These are phyloP conservation scores for Penicillium robsamsonii DNA, from an alignment of 495 filamentous ascomycete genomes.

Conservation along the genomic window DNA sequence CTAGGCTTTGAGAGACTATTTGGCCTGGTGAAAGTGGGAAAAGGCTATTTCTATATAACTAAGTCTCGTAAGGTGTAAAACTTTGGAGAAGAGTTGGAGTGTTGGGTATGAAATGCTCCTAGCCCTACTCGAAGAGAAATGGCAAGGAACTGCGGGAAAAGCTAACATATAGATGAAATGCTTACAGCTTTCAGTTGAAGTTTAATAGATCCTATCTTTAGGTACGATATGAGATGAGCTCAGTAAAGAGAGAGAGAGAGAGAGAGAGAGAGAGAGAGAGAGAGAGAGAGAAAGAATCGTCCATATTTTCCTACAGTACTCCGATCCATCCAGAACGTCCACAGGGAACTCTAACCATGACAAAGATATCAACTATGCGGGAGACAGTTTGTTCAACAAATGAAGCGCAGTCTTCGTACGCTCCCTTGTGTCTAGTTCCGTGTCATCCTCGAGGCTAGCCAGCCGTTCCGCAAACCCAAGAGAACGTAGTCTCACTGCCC, in stretches of 20 bases:
- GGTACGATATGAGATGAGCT: not conserved
- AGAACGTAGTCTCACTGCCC: constrained; percentile 64
- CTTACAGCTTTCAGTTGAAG: not conserved
- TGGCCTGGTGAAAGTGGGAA: no score
- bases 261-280: no score
- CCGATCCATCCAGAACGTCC: not conserved
- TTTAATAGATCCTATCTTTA: not conserved
- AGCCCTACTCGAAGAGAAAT: no score
- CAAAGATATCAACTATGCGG: constrained; percentile 19
- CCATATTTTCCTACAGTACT: not conserved
- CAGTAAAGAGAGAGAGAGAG: no score
- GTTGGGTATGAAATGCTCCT: no score
- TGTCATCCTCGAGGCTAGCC: constrained; percentile 63
- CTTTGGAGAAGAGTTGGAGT: no score
- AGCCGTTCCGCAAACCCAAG: constrained; percentile 70
- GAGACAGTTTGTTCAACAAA: constrained; percentile 52
- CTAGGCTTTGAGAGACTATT: no score
- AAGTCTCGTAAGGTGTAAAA: no score
- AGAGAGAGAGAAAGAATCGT: not conserved
- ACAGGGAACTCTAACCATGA: not conserved
- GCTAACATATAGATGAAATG: no score
- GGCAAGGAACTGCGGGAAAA: no score
- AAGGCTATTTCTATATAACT: no score
- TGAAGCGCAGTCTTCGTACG: constrained; percentile 74
- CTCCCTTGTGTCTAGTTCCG: constrained; percentile 80